Conservation (phyloP, 2,329 filamentous ascomycete species). For the Ophiocordyceps polyrhachis-furcata region DNA sequence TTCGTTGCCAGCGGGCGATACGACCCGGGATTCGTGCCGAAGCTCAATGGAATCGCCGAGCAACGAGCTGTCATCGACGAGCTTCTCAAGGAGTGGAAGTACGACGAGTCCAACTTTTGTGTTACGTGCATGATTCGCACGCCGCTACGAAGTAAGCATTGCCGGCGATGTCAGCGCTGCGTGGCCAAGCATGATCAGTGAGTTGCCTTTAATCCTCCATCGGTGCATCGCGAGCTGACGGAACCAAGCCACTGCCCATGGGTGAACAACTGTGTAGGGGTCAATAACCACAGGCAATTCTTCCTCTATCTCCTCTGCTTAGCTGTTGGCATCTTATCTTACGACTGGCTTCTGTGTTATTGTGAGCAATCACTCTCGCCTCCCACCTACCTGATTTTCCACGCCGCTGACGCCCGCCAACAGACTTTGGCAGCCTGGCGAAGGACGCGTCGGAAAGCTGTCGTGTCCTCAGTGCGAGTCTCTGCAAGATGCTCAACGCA, state of each 20-base stretch:
- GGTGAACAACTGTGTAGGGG: constrained; percentile 90
- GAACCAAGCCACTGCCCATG: constrained; percentile 74
- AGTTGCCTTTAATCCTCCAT: constrained; percentile 18
- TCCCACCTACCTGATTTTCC: background rate
- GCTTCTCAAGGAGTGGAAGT: constrained; percentile 68
- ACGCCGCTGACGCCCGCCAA: background rate
- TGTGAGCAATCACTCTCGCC: constrained; percentile 30
- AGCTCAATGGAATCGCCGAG: constrained; percentile 71
- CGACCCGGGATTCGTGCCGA: constrained; percentile 87
- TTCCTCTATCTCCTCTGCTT: constrained; percentile 72
- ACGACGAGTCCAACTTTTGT: constrained; percentile 88
- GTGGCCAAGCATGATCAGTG: constrained; percentile 95
- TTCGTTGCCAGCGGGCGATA: constrained; percentile 71
- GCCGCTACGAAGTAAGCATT: constrained; percentile 89
- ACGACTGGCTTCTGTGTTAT: constrained; percentile 52
- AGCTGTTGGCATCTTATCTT: constrained; percentile 52
- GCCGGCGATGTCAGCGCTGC: constrained; percentile 75
- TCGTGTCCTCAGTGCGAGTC: constrained; percentile 51
- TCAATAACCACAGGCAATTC: constrained; percentile 94
- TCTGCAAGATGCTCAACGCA: constrained; percentile 62
- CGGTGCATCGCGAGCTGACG: no score
- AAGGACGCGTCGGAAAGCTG: constrained; percentile 38
- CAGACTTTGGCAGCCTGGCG: constrained; percentile 45
- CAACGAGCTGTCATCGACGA: constrained; percentile 82
- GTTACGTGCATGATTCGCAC: constrained; percentile 86